These are phyloP conservation scores for Umbelopsis sp. DNA, from an alignment of 371 early-diverging fungal species.

Conservation along the genomic window DNA sequence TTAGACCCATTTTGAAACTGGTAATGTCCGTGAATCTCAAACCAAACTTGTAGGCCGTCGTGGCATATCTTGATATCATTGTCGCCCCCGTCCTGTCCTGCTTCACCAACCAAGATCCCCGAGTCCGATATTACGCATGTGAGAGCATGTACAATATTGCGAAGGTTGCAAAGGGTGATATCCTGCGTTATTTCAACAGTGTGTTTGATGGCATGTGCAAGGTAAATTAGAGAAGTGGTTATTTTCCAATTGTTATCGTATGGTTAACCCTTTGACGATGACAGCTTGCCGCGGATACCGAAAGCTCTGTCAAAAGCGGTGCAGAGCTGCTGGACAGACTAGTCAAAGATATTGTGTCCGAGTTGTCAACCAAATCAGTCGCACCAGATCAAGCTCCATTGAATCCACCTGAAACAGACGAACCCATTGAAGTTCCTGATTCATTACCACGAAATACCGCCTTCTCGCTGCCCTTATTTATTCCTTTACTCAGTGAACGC, in stretches of 20 bases:
- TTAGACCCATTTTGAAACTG: not conserved
- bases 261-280: not conserved
- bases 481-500: constrained; percentile 87
- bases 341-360: constrained; percentile 92
- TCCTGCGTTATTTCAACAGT: constrained; percentile 89
- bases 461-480: constrained; percentile 87
- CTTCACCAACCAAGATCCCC: constrained; percentile 83
- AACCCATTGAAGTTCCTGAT: constrained; percentile 28
- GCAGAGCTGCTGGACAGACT: constrained; percentile 88
- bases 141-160: constrained; percentile 96
- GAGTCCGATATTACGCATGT: constrained; percentile 93
- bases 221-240: constrained; percentile 43
- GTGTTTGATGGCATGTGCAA: constrained; percentile 91
- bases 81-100: constrained; percentile 91
- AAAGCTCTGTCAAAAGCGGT: constrained; percentile 85
- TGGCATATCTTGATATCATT: constrained; percentile 71
- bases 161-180: constrained; percentile 85
- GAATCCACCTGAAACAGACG: constrained; percentile 32
- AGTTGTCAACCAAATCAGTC: constrained; percentile 74
- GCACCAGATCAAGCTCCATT: constrained; percentile 36
- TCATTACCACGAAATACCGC: constrained; percentile 48
- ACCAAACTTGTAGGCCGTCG: constrained; percentile 53
- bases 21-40: too few species aligned
- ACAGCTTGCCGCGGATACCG: constrained; percentile 83
- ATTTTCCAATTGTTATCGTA: not conserved